Conservation (phyloP, 306 rosid species). For the Begonia masoniana region DNA sequence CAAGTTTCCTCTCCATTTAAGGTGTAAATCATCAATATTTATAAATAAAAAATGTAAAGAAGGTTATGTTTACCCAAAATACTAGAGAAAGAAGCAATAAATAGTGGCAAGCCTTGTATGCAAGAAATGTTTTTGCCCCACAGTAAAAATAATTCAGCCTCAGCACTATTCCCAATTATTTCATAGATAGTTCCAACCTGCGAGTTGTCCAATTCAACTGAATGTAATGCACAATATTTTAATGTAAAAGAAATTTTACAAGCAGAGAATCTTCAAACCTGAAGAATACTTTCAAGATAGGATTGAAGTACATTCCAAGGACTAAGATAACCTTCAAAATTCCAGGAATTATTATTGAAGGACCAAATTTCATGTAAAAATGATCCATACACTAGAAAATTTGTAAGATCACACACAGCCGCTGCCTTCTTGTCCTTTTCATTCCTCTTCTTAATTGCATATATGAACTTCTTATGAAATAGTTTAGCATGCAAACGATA, state of each 20-base stretch:
- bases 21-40: slow-evolving; percentile 12
- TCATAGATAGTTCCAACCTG: too few species aligned
- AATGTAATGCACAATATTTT: too few species aligned
- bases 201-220: too few species aligned
- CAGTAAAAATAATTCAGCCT: slow-evolving; percentile 54
- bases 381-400: slow-evolving; percentile 35
- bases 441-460: slow-evolving; percentile 27
- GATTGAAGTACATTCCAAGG: too few species aligned
- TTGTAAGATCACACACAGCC: slow-evolving; percentile 26
- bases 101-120: slow-evolving; percentile 49
- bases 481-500: slow-evolving; percentile 46
- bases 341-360: slow-evolving; percentile 37
- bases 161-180: too few species aligned
- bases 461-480: slow-evolving; percentile 49
- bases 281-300: slow-evolving; percentile 92
- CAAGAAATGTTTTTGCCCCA: slow-evolving; percentile 72
- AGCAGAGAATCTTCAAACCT: slow-evolving; percentile 36
- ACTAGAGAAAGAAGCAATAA: too few species aligned
- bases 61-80: slow-evolving; percentile 46
- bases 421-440: slow-evolving; percentile 28
- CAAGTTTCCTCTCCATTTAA: slow-evolving; percentile 3
- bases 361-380: slow-evolving; percentile 37
- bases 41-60: slow-evolving; percentile 3
- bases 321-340: too few species aligned
- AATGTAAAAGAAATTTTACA: slow-evolving; percentile 9